Evolutionary conservation across 495 filamentous ascomycete genomes (phyloP).

Genomic region (Tuber umbilicatum): DNA sequence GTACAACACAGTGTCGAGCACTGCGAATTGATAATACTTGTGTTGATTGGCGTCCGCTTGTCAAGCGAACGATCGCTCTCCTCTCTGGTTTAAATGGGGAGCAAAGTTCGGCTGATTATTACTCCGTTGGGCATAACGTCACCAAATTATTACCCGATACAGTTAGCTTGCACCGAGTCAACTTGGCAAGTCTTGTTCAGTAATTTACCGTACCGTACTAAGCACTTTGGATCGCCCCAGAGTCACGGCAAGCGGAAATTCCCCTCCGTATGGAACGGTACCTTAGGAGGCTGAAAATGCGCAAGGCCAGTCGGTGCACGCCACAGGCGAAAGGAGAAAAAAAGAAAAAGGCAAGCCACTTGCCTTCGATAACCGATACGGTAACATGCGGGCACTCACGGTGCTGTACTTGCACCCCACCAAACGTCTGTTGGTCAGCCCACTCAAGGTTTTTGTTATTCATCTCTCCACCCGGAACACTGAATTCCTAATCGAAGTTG

Average conservation of each 20-base stretch:
- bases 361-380: constrained; percentile 1
- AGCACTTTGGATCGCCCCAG: not conserved
- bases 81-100: not conserved
- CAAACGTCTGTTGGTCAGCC: not conserved
- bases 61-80: not conserved
- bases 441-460: not conserved
- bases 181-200: not conserved
- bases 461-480: not conserved
- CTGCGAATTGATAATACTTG: not conserved
- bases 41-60: not conserved
- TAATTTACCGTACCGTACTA: no score
- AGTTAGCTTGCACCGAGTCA: not conserved
- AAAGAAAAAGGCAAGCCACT: not conserved
- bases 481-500: not conserved
- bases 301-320: not conserved
- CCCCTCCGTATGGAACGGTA: not conserved
- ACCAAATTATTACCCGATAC: not conserved
- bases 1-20: no score
- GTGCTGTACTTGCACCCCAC: not conserved
- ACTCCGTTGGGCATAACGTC: not conserved
- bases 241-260: not conserved
- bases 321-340: not conserved
- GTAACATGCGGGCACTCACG: not conserved
- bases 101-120: not conserved
- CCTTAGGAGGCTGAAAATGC: not conserved